Evolutionary conservation across 768 basidiomycete species (phyloP).

Genomic region (Panaeolus papilionaceus): DNA sequence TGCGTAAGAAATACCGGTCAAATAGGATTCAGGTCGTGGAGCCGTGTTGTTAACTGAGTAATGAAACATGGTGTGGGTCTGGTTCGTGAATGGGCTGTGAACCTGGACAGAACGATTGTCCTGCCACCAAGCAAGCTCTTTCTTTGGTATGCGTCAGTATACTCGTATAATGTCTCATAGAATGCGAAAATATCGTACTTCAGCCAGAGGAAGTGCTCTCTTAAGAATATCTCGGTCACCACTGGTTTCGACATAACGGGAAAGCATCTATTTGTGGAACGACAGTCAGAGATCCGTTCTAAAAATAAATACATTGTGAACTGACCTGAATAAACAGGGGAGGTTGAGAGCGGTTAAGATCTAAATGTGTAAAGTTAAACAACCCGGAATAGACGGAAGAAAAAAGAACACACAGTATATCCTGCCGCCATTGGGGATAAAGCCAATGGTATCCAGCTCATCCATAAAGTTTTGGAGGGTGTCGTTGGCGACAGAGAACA

Average conservation of each 20-base stretch:
- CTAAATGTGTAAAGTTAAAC: slow-evolving; percentile 37
- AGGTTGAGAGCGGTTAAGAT: slow-evolving; percentile 91
- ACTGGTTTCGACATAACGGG: slow-evolving; percentile 77
- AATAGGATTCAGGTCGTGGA: slow-evolving; percentile 88
- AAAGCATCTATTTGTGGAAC: slow-evolving; percentile 71
- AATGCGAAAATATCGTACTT: slow-evolving; percentile 47
- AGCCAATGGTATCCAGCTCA: slow-evolving; percentile 81
- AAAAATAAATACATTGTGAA: neutral
- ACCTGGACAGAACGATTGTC: slow-evolving; percentile 74
- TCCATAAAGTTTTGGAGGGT: slow-evolving; percentile 97
- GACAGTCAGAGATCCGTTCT: neutral
- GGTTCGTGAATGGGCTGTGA: slow-evolving; percentile 72
- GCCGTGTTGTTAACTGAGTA: slow-evolving; percentile 85
- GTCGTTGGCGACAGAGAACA: slow-evolving; percentile 73
- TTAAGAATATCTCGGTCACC: slow-evolving; percentile 77
- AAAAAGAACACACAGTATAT: slow-evolving; percentile 71
- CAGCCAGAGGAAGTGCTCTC: slow-evolving; percentile 85
- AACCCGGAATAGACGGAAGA: neutral
- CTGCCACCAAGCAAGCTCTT: slow-evolving; percentile 86
- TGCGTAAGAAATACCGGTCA: slow-evolving; percentile 51
- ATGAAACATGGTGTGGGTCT: slow-evolving; percentile 68
- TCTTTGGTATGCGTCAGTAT: slow-evolving; percentile 41
- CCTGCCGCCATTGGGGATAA: slow-evolving; percentile 94
- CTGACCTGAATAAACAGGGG: slow-evolving; percentile 84
- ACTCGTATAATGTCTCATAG: too few relatives aligned